Evolutionary conservation across 441 rosid genomes (phyloP).

Genomic region (Mallotus japonicus): DNA sequence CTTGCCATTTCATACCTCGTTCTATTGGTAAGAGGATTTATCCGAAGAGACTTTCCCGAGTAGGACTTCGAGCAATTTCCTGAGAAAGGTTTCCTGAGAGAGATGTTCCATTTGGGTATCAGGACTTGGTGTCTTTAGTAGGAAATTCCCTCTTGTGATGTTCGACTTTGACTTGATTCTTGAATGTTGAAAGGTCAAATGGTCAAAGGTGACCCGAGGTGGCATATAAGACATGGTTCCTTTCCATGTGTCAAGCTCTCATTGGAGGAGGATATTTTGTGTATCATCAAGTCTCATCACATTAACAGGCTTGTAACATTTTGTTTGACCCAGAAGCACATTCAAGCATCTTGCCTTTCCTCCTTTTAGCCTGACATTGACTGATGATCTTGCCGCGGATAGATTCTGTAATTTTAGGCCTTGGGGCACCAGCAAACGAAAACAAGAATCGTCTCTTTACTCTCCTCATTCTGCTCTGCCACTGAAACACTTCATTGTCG

Average conservation of each 20-base stretch:
- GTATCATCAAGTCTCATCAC: constrained; percentile 57
- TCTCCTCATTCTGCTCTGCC: constrained; percentile 62
- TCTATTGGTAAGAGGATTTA: too few species aligned
- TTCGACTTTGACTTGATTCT: too few species aligned
- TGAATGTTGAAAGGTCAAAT: constrained; percentile 79
- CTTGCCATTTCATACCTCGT: constrained; percentile 45
- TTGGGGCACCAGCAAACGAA: constrained; percentile 65
- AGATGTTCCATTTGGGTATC: too few species aligned
- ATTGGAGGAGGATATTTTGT: too few species aligned
- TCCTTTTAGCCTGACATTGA: constrained; percentile 59
- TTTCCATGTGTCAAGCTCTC: too few species aligned
- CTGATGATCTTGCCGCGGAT: constrained; percentile 57
- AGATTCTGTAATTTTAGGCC: constrained; percentile 49
- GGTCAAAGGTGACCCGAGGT: too few species aligned
- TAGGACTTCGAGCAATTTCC: constrained; percentile 84
- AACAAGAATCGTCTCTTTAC: constrained; percentile 45
- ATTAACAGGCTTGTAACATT: constrained; percentile 48
- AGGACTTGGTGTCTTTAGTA: too few species aligned
- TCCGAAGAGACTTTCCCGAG: too few species aligned
- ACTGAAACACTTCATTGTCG: constrained; percentile 43
- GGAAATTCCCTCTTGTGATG: too few species aligned
- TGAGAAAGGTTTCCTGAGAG: too few species aligned
- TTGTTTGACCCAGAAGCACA: constrained; percentile 41
- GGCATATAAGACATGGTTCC: too few species aligned
- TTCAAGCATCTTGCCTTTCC: constrained; percentile 56